These are phyloP conservation scores for Saccharum spontaneum DNA, from an alignment of 176 grass and related monocot genomes.

Conservation along the genomic window DNA sequence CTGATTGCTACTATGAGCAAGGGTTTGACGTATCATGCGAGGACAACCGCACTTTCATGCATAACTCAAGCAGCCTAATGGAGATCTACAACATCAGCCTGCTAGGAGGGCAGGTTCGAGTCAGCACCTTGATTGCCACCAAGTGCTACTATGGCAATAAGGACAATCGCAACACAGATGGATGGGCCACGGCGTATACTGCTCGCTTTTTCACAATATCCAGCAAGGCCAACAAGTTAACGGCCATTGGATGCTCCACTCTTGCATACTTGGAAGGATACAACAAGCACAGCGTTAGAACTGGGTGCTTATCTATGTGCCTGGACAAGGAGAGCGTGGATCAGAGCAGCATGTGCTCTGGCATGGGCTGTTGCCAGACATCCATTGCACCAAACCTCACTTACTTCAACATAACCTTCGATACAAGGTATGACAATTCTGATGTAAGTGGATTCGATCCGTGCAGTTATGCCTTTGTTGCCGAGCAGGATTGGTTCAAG, in stretches of 20 bases:
- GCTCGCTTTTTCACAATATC: conserved; percentile 10
- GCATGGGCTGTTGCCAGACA: conserved; percentile 53
- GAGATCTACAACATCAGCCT: conserved; percentile 37
- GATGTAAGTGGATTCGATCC: conserved; percentile 10
- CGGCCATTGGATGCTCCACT: conserved; percentile 37
- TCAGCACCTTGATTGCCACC: conserved; percentile 31
- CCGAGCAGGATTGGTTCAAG: conserved; percentile 36
- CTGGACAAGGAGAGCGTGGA: conserved; percentile 10
- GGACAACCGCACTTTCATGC: neutral
- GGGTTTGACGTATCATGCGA: conserved; percentile 41
- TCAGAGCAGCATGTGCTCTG: conserved; percentile 24
- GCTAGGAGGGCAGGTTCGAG: neutral
- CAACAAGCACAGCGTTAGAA: neutral
- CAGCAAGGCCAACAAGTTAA: conserved; percentile 43
- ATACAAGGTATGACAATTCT: conserved; percentile 21
- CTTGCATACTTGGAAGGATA: conserved; percentile 35
- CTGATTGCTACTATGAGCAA: neutral
- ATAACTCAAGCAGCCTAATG: conserved; percentile 5
- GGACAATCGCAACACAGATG: no score
- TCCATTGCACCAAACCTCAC: conserved; percentile 31
- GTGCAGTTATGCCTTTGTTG: conserved; percentile 45
- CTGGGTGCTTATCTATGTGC: conserved; percentile 39
- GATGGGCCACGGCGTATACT: neutral
- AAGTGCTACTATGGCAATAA: neutral
- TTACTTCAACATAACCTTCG: conserved; percentile 24